Evolutionary conservation across 805 yeast species (phyloP), one percentile per base, ranked within the genome.

Genomic region (Metschnikowia shivogae): DNA sequence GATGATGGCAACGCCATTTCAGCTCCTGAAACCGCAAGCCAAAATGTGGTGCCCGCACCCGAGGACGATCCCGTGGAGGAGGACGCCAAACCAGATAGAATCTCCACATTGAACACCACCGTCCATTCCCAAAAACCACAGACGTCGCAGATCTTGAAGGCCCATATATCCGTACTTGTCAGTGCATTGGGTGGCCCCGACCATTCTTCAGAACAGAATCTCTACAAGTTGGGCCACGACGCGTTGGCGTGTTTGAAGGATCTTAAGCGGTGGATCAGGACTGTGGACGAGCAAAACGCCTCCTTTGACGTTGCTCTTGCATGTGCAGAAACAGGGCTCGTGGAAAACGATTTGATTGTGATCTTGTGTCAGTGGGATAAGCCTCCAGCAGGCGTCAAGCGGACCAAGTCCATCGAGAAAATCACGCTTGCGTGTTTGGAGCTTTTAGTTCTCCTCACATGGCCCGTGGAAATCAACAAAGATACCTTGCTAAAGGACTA

Each of bases 141-240:
- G 43, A 57, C 73, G 2, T 68, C 68, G 39, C 67, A 67, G 47
- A 57, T 80, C 12, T 63, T 84, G 33, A 75, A 76, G 50, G 87
- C 93, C 0, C 89, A 88, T 62, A 84, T 92, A 28, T 77, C 90
- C 11, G 80, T 87, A 35, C 72, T 90, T 33, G 88, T 89, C 3
- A 80, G 96, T 3, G 96, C 98, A 0, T 73, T 92, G 2, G 99
- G 99, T 43, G 98, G 97, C 1, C 77, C 83, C 0, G 97, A 90
- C 63, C 78, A 83, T 39, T 65, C 83, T 1, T 69, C 83, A 0
- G 61, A 64, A 1, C 74, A 76, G 3, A 72, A 76, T 0, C 80
- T 81, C 0, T 93, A 93, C 58, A 80, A 78, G 48, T 73, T 90
- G 3, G 98, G 98, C 9, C 89, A 84, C 47, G 97, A 92, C 58